Conservation (phyloP, 140 eudicot species). For the Flaveria floridana region DNA sequence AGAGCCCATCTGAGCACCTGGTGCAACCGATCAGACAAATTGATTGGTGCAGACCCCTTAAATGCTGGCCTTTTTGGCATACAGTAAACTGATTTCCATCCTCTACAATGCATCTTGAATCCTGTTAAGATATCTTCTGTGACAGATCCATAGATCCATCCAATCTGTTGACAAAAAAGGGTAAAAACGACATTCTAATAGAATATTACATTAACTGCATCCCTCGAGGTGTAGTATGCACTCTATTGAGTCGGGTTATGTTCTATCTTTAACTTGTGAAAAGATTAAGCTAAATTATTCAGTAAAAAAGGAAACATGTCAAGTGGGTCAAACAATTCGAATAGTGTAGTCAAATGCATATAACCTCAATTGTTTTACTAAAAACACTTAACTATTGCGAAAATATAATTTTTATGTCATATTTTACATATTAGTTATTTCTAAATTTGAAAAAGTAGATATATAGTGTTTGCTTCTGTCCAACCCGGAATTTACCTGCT, state of each 20-base stretch:
- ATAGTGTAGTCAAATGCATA: background rate
- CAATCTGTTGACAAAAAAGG: slow-evolving; percentile 48
- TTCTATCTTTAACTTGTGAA: too few species aligned
- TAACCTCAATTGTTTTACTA: background rate
- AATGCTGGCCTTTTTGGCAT: slow-evolving; percentile 78
- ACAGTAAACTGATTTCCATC: slow-evolving; percentile 89
- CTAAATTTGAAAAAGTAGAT: too few species aligned
- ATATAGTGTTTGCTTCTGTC: too few species aligned
- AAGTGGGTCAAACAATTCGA: background rate
- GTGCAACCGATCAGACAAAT: slow-evolving; percentile 83
- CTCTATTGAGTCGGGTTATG: too few species aligned
- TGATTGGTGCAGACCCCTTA: slow-evolving; percentile 89
- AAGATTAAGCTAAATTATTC: too few species aligned
- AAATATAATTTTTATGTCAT: background rate
- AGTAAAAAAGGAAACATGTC: background rate
- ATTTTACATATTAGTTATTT: background rate
- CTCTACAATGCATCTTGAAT: slow-evolving; percentile 93
- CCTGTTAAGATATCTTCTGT: slow-evolving; percentile 90
- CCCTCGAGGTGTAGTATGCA: too few species aligned
- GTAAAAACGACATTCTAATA: background rate
- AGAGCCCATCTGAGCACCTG: slow-evolving; percentile 96
- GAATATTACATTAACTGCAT: background rate
- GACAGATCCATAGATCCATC: slow-evolving; percentile 93
- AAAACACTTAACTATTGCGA: background rate
- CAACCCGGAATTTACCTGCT: too few species aligned